Base-by-base conservation (phyloP, 345 rosid species). In the Barbarea vulgaris region DNA sequence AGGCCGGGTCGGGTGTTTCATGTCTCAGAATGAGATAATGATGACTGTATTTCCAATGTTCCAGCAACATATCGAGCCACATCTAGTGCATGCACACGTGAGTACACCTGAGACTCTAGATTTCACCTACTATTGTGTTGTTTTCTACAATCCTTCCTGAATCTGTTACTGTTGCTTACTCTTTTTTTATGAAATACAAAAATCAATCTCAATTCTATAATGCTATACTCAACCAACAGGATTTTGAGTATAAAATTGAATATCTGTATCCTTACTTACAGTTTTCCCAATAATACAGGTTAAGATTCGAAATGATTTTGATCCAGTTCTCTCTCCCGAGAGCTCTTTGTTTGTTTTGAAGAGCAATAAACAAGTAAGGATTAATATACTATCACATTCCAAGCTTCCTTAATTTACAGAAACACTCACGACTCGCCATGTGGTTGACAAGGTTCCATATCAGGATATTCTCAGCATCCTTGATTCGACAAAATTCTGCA, bases 11-110 rank as follows among this genome's bases (percentile, higher is more conserved):
- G 97, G 96, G 54, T 85, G 88, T 76, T 93, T 88, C 79, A 82
- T 96, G 87, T 85, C 99, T 82, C 99, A 96, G 82, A 91, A 93
- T 72, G 99, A 93, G 83, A 93, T 96, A 81, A 90, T 96, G 98
- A 96, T 88, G 91, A 87, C 87, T 31, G 97, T 96, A 31, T 96
- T 96, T 78, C 99, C 99, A 53, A 90, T 96, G 93, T 96, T 96
- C 83, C 99, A 96, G 86, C 98, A 90, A 83, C 85, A 89, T 73
- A 93, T 93, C 59, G 99, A 96, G 78, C 99, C 97, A 9, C 99
- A 96, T 81, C 98, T 96, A 80, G 99, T 96, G 81, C 96, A 93
- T 76, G 99, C 99, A 64, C 98, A 96, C 82, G 99, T 96, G 57
- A 91, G 99, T 88, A 47, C 34, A 67, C 79, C 70, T 65, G 41